Evolutionary conservation across 2,329 filamentous ascomycete species (phyloP), one percentile per base, ranked within the genome.

Genomic region (Anthostomella pinea): DNA sequence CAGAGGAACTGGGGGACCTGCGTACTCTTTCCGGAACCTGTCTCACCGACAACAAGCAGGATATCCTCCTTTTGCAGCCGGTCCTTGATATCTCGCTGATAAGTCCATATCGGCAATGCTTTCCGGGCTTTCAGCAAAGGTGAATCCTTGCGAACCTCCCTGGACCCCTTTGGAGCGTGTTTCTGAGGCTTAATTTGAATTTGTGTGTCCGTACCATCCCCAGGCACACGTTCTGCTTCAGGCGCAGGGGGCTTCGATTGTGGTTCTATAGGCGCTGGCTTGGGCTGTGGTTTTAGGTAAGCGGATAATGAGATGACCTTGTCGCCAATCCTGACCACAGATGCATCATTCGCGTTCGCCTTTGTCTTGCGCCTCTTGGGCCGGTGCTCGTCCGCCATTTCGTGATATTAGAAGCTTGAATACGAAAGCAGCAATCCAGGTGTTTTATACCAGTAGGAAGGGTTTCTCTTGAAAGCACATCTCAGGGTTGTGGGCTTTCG

Each of bases 1-100:
- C 84, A 77, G 6, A 98, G 68, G 45, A 95, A 96, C 56, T 97
- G 93, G 0, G 93, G 91, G 0, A 96, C 83, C 63, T 98, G 93
- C 0, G 93, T 98, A 68, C 87, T 94, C 66, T 98, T 98, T 58
- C 93, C 93, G 10, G 87, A 95, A 59, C 93, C 93, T 0, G 93
- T 98, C 62, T 97, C 91, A 67, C 91, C 91, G 3, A 93, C 84
- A 10, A 98, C 68, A 0, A 98, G 73, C 33, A 98, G 75, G 1
- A 95, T 79, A 40, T 60, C 52, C 53, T 79, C 81, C 21, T 77
- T 66, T 9, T 69, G 68, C 6, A 95, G 65, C 2, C 77, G 70
- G 11, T 70, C 57, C 22, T 80, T 79, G 32, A 96, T 94, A 17
- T 83, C 74, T 21, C 81, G 69, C 30, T 79, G 79, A 46, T 89